Evolutionary conservation across 2,329 filamentous ascomycete genomes (phyloP), one percentile per base, ranked within the genome.

Genomic region (Akanthomyces muscarius): DNA sequence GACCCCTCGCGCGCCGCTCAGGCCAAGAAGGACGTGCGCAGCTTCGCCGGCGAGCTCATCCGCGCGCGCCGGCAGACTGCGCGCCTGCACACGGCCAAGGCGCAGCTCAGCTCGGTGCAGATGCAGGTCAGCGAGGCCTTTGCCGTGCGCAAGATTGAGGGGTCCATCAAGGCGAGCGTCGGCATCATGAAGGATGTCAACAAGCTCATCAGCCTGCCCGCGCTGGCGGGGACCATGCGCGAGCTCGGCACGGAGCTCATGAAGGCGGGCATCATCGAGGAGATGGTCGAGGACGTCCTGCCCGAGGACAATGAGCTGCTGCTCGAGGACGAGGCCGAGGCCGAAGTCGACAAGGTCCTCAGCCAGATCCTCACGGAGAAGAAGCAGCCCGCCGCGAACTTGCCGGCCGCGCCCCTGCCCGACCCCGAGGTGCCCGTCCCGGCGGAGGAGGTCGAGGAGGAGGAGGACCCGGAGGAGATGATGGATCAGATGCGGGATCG

Each of bases 111-210:
- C 73, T 94, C 89, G 68, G 94, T 99, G 50, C 89, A 94, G 76
- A 96, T 98, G 92, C 95, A 98, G 78, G 94, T 99, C 72, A 92
- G 93, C 72, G 94, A 98, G 79, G 93, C 95, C 1, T 98, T 98
- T 76, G 91, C 92, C 1, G 89, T 98, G 70, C 88, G 92, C 69
- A 96, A 96, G 82, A 98, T 99, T 67, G 93, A 98, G 77, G 94
- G 93, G 52, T 92, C 89, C 71, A 92, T 99, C 72, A 85, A 86
- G 68, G 89, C 90, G 48, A 91, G 88, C 69, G 93, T 94, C 10
- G 90, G 91, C 51, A 93, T 99, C 69, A 98, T 99, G 95, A 94
- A 93, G 77, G 92, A 98, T 74, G 92, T 99, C 64, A 98, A 98
- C 75, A 85, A 83, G 18, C 81, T 98, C 30, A 87, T 97, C 56